Base-by-base conservation (phyloP, 1,139 yeast genomes). In the Debaryomycetaceae sp. region DNA sequence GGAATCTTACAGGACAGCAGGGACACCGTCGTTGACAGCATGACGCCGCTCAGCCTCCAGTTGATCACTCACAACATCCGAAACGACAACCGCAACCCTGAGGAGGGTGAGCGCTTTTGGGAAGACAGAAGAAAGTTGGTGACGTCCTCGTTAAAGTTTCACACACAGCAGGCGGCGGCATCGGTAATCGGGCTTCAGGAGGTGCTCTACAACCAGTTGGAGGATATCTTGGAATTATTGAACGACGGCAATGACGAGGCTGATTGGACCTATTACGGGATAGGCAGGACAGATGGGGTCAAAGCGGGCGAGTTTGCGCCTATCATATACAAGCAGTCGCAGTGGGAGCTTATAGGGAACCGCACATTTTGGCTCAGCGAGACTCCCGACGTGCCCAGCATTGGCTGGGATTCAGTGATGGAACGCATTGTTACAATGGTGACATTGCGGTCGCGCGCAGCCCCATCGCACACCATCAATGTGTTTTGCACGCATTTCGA, bases 401-500 rank as follows among this genome's bases (percentile, higher is more conserved):
- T 42, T 21, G 75, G 75, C 4, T 70, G 75, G 75, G 75, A 70
- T 40, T 75, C 75, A 8, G 65, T 58, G 13, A 53, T 58, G 29
- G 54, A 56, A 11, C 52, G 75, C 26, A 61, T 70, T 16, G 65
- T 59, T 16, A 59, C 65, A 4, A 59, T 61, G 59, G 67, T 58
- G 10, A 49, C 60, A 1, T 49, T 51, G 17, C 50, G 53, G 21
- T 46, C 48, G 18, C 40, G 33, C 19, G 18, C 24, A 3, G 46
- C 49, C 29, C 60, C 61, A 1, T 34, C 45, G 16, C 43, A 53
- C 11, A 46, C 43, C 19, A 39, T 58, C 19, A 73, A 73, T 38
- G 62, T 73, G 16, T 71, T 70, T 51, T 72, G 72, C 46, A 76
- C 83, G 8, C 83, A 76, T 48, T 64, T 74, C 45, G 83, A 76